Conservation (phyloP, 139 green algal genomes). For the Pleodorina starrii region DNA sequence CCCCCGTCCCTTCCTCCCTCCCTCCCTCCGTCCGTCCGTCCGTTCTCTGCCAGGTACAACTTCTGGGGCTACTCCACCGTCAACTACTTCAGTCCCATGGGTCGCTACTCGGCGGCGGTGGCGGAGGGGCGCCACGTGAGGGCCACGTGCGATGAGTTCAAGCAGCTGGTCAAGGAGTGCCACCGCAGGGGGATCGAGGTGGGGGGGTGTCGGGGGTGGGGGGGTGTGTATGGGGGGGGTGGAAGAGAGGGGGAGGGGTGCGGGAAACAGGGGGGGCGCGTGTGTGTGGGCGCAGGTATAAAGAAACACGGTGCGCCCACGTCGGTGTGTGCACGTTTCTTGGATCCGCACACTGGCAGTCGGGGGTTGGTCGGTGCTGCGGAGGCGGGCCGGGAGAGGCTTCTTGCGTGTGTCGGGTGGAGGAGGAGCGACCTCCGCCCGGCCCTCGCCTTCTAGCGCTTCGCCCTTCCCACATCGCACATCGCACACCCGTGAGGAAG, state of each 20-base stretch:
- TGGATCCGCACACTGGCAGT: too few relatives aligned
- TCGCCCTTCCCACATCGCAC: too few relatives aligned
- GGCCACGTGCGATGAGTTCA: conserved; percentile 92
- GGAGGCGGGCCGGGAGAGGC: too few relatives aligned
- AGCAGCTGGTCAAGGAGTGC: conserved; percentile 92
- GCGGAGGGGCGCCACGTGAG: conserved; percentile 53
- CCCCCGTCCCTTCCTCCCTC: not conserved
- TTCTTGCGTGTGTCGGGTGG: too few relatives aligned
- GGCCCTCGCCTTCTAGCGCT: too few relatives aligned
- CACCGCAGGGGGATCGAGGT: conserved; percentile 95
- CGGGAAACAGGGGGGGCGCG: not conserved
- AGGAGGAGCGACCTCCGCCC: too few relatives aligned
- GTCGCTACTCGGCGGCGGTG: conserved; percentile 61
- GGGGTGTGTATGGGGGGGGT: not conserved
- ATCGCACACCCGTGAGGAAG: too few relatives aligned
- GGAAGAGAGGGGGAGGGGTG: not conserved
- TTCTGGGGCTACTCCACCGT: conserved; percentile 99
- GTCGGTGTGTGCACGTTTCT: too few relatives aligned
- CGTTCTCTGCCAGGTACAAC: conserved; percentile 89
- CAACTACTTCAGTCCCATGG: conserved; percentile 97
- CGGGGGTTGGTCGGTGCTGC: too few relatives aligned
- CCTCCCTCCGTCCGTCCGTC: not conserved
- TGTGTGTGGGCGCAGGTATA: too few relatives aligned
- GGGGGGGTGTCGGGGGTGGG: not conserved
- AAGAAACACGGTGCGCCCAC: too few relatives aligned